Conservation (phyloP, 768 basidiomycete genomes). For the Naematelia aurantialba region DNA sequence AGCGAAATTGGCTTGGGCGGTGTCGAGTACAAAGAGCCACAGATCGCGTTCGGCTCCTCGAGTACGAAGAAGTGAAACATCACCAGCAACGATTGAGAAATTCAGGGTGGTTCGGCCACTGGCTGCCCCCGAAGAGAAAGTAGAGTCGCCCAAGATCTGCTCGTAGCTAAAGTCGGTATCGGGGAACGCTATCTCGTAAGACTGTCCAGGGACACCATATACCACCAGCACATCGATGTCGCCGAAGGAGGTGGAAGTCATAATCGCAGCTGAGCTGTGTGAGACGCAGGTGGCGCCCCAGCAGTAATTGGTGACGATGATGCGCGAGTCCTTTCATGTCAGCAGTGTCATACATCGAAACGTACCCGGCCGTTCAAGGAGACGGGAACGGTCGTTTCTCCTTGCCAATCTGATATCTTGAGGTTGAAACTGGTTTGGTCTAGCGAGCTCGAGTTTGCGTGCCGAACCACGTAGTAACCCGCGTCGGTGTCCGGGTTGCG, state of each 20-base stretch:
- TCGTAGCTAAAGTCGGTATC: background rate
- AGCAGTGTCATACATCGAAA: background rate
- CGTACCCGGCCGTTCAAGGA: slow-evolving; percentile 6
- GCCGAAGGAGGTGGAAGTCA: slow-evolving; percentile 64
- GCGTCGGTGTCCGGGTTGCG: slow-evolving; percentile 65
- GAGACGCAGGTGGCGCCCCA: slow-evolving; percentile 63
- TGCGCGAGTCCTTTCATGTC: slow-evolving; percentile 8
- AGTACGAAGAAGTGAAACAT: slow-evolving; percentile 3
- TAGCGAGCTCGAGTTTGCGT: slow-evolving; percentile 61
- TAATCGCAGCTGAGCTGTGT: slow-evolving; percentile 71
- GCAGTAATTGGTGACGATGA: slow-evolving; percentile 64
- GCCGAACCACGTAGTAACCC: slow-evolving; percentile 68
- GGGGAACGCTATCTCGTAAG: slow-evolving; percentile 16
- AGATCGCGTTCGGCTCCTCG: slow-evolving; percentile 47
- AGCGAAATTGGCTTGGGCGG: slow-evolving; percentile 64
- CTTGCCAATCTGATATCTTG: slow-evolving; percentile 56
- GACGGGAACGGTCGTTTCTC: background rate
- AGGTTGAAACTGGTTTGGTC: slow-evolving; percentile 60
- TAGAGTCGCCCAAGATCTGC: slow-evolving; percentile 7
- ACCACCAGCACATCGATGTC: slow-evolving; percentile 64
- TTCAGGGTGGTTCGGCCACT: background rate
- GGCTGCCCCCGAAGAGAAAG: background rate
- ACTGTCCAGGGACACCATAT: slow-evolving; percentile 58
- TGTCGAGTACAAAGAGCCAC: slow-evolving; percentile 66
- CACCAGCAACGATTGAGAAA: background rate